Percentiles rank a stretch among this genome's conserved stretches.
phyloP scores from a whole-genome alignment of 352 stramenopile genomes.

The Globisporangium nodosum region DNA sequence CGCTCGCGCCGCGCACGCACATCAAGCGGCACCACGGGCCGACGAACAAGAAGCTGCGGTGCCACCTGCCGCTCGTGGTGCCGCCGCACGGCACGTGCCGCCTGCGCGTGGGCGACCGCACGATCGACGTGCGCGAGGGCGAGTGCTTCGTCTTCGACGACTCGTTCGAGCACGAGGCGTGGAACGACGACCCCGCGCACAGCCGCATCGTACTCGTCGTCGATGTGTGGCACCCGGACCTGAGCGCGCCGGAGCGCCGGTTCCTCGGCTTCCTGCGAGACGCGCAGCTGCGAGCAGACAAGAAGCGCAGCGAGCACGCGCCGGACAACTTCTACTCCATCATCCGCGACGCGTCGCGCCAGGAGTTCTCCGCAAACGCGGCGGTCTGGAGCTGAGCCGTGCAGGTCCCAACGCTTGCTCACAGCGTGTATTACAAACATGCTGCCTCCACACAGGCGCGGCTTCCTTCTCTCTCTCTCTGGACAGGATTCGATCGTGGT shows the following conservation, averaged over 20 bases:
- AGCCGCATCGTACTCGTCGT: slow-evolving; percentile 91
- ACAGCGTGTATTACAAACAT: not conserved
- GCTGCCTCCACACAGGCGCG: not conserved
- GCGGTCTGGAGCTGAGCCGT: slow-evolving; percentile 8
- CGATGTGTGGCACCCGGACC: slow-evolving; percentile 95
- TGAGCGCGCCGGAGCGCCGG: slow-evolving; percentile 83
- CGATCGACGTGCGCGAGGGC: slow-evolving; percentile 72
- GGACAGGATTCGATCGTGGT: not conserved
- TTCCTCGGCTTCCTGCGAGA: slow-evolving; percentile 84
- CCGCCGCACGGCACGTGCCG: slow-evolving; percentile 38
- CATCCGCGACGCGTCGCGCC: slow-evolving; percentile 40
- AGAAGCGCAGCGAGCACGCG: slow-evolving; percentile 28
- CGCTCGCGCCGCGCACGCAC: slow-evolving; percentile 71
- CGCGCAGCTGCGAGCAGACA: slow-evolving; percentile 53
- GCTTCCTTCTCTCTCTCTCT: not conserved
- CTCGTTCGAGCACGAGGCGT: slow-evolving; percentile 98
- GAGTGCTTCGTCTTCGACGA: slow-evolving; percentile 98
- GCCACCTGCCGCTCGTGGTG: slow-evolving; percentile 84
- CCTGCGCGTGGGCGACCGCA: slow-evolving; percentile 68
- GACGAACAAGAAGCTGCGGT: slow-evolving; percentile 91
- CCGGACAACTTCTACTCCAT: slow-evolving; percentile 73
- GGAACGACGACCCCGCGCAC: slow-evolving; percentile 88
- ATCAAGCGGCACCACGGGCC: slow-evolving; percentile 81
- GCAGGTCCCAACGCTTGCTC: not conserved
- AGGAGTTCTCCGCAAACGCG: slow-evolving; percentile 3